phyloP scores from a whole-genome alignment of 371 early-diverging fungal genomes.

The Gilbertella persicaria region DNA sequence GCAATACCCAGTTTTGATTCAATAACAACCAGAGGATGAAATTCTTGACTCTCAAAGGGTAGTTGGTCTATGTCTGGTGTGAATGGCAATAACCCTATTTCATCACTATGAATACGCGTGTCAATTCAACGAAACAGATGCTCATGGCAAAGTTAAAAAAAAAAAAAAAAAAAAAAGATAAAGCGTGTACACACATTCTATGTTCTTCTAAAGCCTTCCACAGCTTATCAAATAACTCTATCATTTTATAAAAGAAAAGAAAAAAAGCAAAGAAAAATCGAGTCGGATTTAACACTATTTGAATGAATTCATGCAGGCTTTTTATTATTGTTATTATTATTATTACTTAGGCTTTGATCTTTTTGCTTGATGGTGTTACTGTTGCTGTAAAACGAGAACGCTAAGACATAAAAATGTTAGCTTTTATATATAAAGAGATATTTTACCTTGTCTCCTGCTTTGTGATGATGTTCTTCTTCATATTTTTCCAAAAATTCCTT shows the following conservation, averaged over 20 bases:
- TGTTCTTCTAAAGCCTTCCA: slow-evolving; percentile 1
- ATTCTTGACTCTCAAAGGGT: slow-evolving; percentile 24
- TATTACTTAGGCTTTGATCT: neutral
- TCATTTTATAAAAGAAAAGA: neutral
- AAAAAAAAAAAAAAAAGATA: neutral
- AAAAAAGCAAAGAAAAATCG: no score
- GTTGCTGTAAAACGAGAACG: neutral
- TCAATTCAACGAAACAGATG: no score
- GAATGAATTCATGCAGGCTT: neutral
- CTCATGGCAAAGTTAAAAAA: no score
- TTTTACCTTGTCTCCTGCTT: slow-evolving; percentile 23
- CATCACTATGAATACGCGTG: slow-evolving; percentile 23
- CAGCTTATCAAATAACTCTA: slow-evolving; percentile 12
- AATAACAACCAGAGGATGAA: slow-evolving; percentile 34
- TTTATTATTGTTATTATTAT: neutral
- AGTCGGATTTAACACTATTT: no score
- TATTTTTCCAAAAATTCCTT: slow-evolving; percentile 18
- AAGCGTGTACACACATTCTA: slow-evolving; percentile 4
- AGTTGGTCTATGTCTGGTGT: slow-evolving; percentile 22
- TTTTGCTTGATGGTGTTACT: neutral
- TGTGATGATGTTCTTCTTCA: slow-evolving; percentile 21
- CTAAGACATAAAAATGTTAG: neutral
- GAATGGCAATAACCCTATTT: slow-evolving; percentile 32
- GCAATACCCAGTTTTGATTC: slow-evolving; percentile 42
- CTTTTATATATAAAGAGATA: no score